phyloP scores from a whole-genome alignment of 176 grass and related monocot genomes.

The Zea mays region DNA sequence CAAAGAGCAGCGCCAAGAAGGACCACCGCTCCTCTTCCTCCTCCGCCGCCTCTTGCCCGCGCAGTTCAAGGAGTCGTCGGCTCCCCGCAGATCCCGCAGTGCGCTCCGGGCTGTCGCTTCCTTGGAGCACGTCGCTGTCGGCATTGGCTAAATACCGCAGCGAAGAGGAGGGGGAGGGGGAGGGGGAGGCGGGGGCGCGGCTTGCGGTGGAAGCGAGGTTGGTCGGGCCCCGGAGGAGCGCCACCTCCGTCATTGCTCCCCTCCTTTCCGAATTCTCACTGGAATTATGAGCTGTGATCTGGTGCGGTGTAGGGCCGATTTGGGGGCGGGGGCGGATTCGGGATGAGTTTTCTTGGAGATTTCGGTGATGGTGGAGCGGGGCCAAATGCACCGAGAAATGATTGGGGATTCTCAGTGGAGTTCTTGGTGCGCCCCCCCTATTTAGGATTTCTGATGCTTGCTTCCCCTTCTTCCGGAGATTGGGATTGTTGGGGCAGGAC shows the following conservation, averaged over 20 bases:
- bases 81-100: constrained; percentile 37
- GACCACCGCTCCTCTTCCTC: constrained; percentile 56
- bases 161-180: constrained; percentile 18
- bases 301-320: constrained; percentile 50
- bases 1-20: constrained; percentile 71
- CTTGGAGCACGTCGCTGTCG: constrained; percentile 41
- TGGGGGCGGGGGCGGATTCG: background rate
- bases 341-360: constrained; percentile 13
- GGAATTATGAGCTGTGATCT: constrained; percentile 45
- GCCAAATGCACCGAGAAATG: constrained; percentile 45
- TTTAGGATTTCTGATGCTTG: constrained; percentile 28
- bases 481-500: constrained; percentile 32
- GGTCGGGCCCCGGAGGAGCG: constrained; percentile 52
- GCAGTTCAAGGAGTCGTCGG: constrained; percentile 11
- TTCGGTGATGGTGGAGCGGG: constrained; percentile 37
- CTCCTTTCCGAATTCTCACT: constrained; percentile 27
- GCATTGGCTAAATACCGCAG: constrained; percentile 39
- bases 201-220: constrained; percentile 61
- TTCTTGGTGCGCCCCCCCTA: constrained; percentile 38
- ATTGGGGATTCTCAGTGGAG: constrained; percentile 36
- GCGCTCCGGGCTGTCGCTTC: constrained; percentile 19
- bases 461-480: constrained; percentile 11
- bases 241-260: constrained; percentile 67
- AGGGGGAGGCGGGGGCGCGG: constrained; percentile 18
- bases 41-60: constrained; percentile 30